These are phyloP conservation scores for Phyllachora maydis DNA, from an alignment of 2,329 filamentous ascomycete genomes.

Conservation along the genomic window DNA sequence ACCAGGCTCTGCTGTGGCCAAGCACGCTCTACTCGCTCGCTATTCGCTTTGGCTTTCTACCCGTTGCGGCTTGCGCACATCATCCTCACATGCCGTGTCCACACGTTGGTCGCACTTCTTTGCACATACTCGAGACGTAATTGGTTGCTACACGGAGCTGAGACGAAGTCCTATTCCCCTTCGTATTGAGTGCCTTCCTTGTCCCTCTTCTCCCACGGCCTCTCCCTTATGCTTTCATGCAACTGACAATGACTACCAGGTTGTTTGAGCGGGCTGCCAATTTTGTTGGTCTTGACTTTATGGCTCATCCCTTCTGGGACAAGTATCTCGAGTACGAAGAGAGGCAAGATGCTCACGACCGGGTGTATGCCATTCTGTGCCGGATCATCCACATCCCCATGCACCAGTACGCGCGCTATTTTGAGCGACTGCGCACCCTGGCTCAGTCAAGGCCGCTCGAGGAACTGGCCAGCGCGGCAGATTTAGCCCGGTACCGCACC, in stretches of 20 bases:
- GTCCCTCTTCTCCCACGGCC: slow-evolving; percentile 15
- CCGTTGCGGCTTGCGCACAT: too few relatives aligned
- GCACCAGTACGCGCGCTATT: slow-evolving; percentile 91
- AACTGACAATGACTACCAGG: slow-evolving; percentile 29
- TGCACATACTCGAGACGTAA: too few relatives aligned
- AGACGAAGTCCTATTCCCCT: too few relatives aligned
- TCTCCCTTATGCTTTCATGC: slow-evolving; percentile 5
- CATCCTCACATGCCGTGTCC: too few relatives aligned
- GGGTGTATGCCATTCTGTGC: slow-evolving; percentile 64
- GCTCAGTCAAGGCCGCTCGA: slow-evolving; percentile 50
- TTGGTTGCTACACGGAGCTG: too few relatives aligned
- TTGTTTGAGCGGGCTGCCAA: slow-evolving; percentile 80
- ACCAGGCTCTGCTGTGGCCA: slow-evolving; percentile 36
- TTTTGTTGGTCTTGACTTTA: slow-evolving; percentile 77
- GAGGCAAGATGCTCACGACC: slow-evolving; percentile 63
- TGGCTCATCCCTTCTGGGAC: slow-evolving; percentile 94
- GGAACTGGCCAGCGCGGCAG: slow-evolving; percentile 52
- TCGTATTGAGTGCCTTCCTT: slow-evolving; percentile 33
- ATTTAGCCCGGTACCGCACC: slow-evolving; percentile 43
- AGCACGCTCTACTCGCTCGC: slow-evolving; percentile 12
- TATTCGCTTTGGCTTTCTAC: too few relatives aligned
- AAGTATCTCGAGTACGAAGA: slow-evolving; percentile 97
- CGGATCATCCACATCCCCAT: slow-evolving; percentile 79
- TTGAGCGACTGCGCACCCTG: slow-evolving; percentile 68
- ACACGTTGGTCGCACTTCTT: too few relatives aligned